These are phyloP conservation scores for Leucocoprinus birnbaumii DNA, from an alignment of 768 basidiomycete genomes.

Conservation along the genomic window DNA sequence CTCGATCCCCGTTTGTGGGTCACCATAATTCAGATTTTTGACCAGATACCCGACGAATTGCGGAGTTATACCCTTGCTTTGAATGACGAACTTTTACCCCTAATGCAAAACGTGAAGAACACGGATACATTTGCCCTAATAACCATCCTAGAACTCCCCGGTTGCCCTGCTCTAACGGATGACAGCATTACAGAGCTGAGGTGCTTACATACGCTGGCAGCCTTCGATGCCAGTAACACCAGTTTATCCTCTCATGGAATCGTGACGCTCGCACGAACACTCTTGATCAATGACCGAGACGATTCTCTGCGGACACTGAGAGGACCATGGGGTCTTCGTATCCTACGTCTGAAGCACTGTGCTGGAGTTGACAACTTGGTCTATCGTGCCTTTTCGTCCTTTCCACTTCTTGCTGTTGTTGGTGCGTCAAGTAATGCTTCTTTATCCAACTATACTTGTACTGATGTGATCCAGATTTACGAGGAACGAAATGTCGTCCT, in stretches of 20 bases:
- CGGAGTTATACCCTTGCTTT: slow-evolving; percentile 46
- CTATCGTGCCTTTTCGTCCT: slow-evolving; percentile 36
- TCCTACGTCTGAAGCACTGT: slow-evolving; percentile 58
- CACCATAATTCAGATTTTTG: slow-evolving; percentile 56
- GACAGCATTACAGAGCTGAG: slow-evolving; percentile 47
- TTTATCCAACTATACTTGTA: too few relatives aligned
- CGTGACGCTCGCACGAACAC: slow-evolving; percentile 45
- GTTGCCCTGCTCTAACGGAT: slow-evolving; percentile 57
- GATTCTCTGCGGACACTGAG: slow-evolving; percentile 14
- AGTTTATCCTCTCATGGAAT: slow-evolving; percentile 50
- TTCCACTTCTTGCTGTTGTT: slow-evolving; percentile 59
- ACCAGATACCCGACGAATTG: slow-evolving; percentile 44
- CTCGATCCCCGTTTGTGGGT: slow-evolving; percentile 65
- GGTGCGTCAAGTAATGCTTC: slow-evolving; percentile 32
- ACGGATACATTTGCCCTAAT: slow-evolving; percentile 60
- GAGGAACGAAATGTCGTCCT: slow-evolving; percentile 10
- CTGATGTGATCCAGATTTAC: slow-evolving; percentile 11
- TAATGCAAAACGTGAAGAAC: slow-evolving; percentile 54
- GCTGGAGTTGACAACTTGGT: slow-evolving; percentile 41
- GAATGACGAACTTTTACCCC: slow-evolving; percentile 47
- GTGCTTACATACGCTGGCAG: slow-evolving; percentile 50
- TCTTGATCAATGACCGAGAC: slow-evolving; percentile 31
- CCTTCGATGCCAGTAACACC: slow-evolving; percentile 63
- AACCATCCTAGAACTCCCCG: slow-evolving; percentile 58
- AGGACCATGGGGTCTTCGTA: slow-evolving; percentile 58